Base-by-base conservation (phyloP, 768 basidiomycete genomes). In the Gymnopilus dilepis region DNA sequence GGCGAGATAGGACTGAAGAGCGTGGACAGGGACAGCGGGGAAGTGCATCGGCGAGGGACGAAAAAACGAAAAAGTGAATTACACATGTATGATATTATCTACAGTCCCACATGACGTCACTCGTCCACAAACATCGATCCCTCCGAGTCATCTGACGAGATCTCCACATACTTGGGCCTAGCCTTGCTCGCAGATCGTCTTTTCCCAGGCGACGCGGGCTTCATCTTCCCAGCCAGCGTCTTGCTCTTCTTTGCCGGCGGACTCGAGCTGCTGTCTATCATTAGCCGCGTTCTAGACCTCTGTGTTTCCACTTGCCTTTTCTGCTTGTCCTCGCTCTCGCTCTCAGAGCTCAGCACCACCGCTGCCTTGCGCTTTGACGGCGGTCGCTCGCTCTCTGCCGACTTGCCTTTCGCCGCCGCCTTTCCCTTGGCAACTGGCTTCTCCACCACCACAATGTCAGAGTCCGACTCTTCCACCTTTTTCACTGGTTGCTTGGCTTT, bases 151-250 rank as follows among this genome's bases (percentile, higher is more conserved):
- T 82, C 79, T 53, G 82, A 84, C 63, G 71, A 71, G 42, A 89
- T 77, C 65, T 89, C 88, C 11, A 90, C 77, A 73, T 87, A 91
- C 64, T 86, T 86, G 80, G 47, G 47, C n/a, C 84, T 82, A 48
- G 81, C 80, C 24, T 34, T 74, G 75, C 31, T 74, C 67, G 76
- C 77, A 72, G 79, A 80, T 21, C 74, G 71, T 24, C 74, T 72
- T 69, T 85, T 88, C 65, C n/a, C n/a, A n/a, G 82, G 82, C 33
- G 82, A 83, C 38, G 84, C 86, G 3, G 84, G 80, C 68, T 86
- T 86, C 76, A 85, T 87, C 69, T 77, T 86, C 70, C 82, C 81
- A 26, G 87, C 85, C 9, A 87, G 75, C 31, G 53, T 45, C 59
- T 60, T 64, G 19, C 34, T 50, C 41, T 79, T 80, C 73, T 83